Evolutionary conservation across 768 basidiomycete species (phyloP).

Genomic region (Kwoniella botswanensis): DNA sequence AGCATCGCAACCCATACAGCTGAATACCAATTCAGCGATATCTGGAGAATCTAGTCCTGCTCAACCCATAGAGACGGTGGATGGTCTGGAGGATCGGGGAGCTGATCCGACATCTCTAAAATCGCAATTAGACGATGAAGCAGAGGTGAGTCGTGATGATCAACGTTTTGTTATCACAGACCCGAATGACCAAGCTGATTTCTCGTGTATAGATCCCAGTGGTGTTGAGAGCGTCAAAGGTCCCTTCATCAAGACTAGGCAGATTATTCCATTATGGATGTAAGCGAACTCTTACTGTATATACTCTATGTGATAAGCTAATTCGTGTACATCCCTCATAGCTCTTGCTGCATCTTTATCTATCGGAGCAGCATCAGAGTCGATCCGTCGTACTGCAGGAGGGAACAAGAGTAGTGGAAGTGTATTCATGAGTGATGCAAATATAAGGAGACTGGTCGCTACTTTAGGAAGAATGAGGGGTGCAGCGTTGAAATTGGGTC

Average conservation of each 20-base stretch:
- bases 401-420: slow-evolving; percentile 57
- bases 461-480: slow-evolving; percentile 96
- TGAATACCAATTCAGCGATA: background rate
- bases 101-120: background rate
- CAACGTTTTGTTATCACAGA: no score
- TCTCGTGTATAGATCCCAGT: slow-evolving; percentile 46
- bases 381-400: slow-evolving; percentile 70
- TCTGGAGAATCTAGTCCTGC: background rate
- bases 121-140: background rate
- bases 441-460: slow-evolving; percentile 83
- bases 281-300: slow-evolving; percentile 52
- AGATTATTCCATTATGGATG: slow-evolving; percentile 94
- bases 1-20: background rate
- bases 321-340: slow-evolving; percentile 53
- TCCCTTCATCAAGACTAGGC: slow-evolving; percentile 87
- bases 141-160: background rate
- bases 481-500: slow-evolving; percentile 93
- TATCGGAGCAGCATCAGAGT: slow-evolving; percentile 86
- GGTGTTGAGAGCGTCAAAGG: slow-evolving; percentile 69
- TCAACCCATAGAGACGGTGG: background rate
- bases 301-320: background rate
- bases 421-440: slow-evolving; percentile 87
- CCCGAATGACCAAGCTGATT: no score
- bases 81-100: background rate
- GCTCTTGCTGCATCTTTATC: slow-evolving; percentile 88